phyloP scores from a whole-genome alignment of 106 monocot species.

The Dendrobium officinale region DNA sequence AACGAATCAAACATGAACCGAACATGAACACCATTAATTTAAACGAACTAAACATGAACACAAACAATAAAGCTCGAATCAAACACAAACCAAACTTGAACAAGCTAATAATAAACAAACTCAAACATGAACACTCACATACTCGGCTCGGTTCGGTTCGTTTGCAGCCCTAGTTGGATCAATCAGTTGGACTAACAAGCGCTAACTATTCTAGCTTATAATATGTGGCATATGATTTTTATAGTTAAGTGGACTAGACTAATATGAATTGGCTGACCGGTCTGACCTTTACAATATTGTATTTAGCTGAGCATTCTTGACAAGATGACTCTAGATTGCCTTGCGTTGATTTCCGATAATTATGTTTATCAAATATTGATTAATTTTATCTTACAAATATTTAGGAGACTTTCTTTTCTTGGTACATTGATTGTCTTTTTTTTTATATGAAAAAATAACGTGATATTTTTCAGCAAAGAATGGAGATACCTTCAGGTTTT shows the following conservation, averaged over 20 bases:
- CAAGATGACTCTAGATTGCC: not conserved
- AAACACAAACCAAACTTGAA: too few relatives aligned
- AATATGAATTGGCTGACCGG: not conserved
- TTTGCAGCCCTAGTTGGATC: not conserved
- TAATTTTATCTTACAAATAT: not conserved
- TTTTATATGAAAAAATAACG: not conserved
- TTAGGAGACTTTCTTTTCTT: not conserved
- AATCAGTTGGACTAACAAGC: not conserved
- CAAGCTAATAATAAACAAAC: too few relatives aligned
- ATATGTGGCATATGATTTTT: not conserved
- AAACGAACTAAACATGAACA: too few relatives aligned
- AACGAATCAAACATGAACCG: too few relatives aligned
- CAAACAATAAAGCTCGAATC: too few relatives aligned
- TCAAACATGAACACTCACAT: too few relatives aligned
- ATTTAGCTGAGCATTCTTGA: not conserved
- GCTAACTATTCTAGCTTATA: not conserved
- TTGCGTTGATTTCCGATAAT: not conserved
- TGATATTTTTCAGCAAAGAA: slow-evolving; percentile 50
- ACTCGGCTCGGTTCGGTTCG: too few relatives aligned
- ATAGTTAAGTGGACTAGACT: not conserved
- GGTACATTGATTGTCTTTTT: not conserved
- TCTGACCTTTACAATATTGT: not conserved
- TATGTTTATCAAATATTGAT: not conserved
- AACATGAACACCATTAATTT: too few relatives aligned
- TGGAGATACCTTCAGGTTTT: slow-evolving; percentile 53